Evolutionary conservation across 805 yeast species (phyloP).

Genomic region (Barnettozyma populi): DNA sequence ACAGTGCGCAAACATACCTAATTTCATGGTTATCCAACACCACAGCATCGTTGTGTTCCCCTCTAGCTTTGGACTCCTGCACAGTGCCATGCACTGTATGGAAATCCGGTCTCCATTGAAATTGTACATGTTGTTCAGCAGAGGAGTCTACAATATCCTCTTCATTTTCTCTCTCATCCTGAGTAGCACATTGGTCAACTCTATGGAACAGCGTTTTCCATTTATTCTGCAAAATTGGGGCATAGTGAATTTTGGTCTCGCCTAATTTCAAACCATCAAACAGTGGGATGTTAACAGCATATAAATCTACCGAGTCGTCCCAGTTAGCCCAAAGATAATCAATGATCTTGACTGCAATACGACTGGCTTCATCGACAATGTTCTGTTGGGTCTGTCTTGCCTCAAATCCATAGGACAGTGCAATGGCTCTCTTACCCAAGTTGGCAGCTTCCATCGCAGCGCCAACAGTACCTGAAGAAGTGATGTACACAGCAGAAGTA

Average conservation of each 20-base stretch:
- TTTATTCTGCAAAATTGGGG: slow-evolving; percentile 74
- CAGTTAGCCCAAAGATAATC: slow-evolving; percentile 55
- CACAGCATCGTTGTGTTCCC: slow-evolving; percentile 24
- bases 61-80: slow-evolving; percentile 27
- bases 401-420: slow-evolving; percentile 81
- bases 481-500: slow-evolving; percentile 79
- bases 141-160: slow-evolving; percentile 46
- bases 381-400: slow-evolving; percentile 37
- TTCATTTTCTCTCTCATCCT: slow-evolving; percentile 12
- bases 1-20: slow-evolving; percentile 18
- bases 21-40: slow-evolving; percentile 28
- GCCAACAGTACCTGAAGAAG: slow-evolving; percentile 93
- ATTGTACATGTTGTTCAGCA: slow-evolving; percentile 41
- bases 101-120: slow-evolving; percentile 83
- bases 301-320: slow-evolving; percentile 58
- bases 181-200: slow-evolving; percentile 17
- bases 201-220: slow-evolving; percentile 65
- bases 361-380: slow-evolving; percentile 49
- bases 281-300: slow-evolving; percentile 81
- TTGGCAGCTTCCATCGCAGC: slow-evolving; percentile 94
- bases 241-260: slow-evolving; percentile 57
- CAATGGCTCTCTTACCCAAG: slow-evolving; percentile 59
- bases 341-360: slow-evolving; percentile 59
- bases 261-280: slow-evolving; percentile 44
- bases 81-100: slow-evolving; percentile 55